These are phyloP conservation scores for Mrakia gelida DNA, from an alignment of 768 basidiomycete genomes.

Conservation along the genomic window DNA sequence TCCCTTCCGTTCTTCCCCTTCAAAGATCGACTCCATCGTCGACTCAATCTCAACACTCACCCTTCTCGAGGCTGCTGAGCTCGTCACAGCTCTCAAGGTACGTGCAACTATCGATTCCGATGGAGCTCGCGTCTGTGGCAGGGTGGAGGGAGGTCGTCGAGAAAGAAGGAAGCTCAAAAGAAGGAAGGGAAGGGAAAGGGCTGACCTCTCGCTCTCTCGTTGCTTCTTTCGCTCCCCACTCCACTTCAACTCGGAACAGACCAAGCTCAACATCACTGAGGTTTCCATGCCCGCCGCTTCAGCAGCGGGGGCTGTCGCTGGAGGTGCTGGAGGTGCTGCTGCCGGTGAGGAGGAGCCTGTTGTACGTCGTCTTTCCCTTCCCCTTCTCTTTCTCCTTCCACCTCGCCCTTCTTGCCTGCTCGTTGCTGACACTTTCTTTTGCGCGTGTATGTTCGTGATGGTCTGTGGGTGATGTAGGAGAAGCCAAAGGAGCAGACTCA, in stretches of 20 bases:
- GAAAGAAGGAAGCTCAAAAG: not conserved
- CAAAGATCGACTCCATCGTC: conserved; percentile 74
- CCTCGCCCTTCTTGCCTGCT: not conserved
- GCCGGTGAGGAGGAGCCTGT: conserved; percentile 30
- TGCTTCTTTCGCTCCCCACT: not conserved
- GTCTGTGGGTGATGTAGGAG: conserved; percentile 52
- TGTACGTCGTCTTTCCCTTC: conserved; percentile 10
- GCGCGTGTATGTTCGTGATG: not conserved
- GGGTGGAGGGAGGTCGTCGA: not conserved
- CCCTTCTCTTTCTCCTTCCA: not conserved
- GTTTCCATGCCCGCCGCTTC: conserved; percentile 29
- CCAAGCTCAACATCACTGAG: conserved; percentile 33
- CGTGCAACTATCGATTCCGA: conserved; percentile 34
- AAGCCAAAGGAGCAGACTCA: conserved; percentile 98
- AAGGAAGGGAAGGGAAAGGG: too few species aligned
- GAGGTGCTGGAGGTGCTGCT: conserved; percentile 17
- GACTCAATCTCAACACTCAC: conserved; percentile 87
- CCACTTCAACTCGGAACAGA: not conserved
- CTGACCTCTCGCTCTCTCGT: too few species aligned
- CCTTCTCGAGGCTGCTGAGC: conserved; percentile 88
- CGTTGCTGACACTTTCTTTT: not conserved
- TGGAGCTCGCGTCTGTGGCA: not conserved
- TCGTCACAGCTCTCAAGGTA: conserved; percentile 87
- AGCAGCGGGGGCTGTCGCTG: conserved; percentile 15
- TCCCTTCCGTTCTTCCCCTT: conserved; percentile 44